phyloP scores from a whole-genome alignment of 352 stramenopile genomes.

The Globisporangium paddicum region DNA sequence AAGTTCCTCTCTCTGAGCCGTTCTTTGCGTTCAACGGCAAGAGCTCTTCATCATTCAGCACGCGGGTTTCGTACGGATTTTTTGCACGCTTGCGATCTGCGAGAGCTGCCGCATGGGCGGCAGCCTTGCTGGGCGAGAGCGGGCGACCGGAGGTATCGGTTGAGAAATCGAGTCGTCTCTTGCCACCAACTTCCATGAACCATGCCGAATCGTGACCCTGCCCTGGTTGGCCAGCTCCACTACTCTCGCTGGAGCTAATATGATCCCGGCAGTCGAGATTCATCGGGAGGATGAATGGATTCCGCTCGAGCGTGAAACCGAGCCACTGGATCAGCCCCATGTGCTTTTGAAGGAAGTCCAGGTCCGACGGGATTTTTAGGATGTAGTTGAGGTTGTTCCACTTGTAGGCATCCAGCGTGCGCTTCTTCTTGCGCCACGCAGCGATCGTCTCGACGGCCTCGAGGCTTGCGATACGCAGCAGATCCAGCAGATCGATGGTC shows the following conservation, averaged over 20 bases:
- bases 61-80: conserved; percentile 76
- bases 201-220: conserved; percentile 20
- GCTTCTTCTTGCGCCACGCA: conserved; percentile 56
- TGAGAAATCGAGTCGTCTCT: conserved; percentile 19
- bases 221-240: background rate
- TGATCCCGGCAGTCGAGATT: conserved; percentile 55
- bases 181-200: conserved; percentile 64
- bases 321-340: conserved; percentile 75
- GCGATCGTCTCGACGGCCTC: conserved; percentile 85
- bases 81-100: conserved; percentile 60
- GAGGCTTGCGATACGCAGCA: conserved; percentile 82
- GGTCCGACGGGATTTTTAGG: conserved; percentile 85
- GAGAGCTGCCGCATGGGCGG: conserved; percentile 24
- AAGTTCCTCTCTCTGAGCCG: background rate
- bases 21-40: conserved; percentile 24
- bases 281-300: conserved; percentile 86
- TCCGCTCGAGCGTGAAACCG: conserved; percentile 77
- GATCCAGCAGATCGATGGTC: conserved; percentile 83
- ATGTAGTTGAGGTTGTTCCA: conserved; percentile 93
- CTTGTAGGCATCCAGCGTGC: conserved; percentile 39
- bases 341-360: conserved; percentile 88
- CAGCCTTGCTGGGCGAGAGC: conserved; percentile 2
- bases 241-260: background rate
- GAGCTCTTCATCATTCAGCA: conserved; percentile 85
- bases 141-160: background rate